Conservation (phyloP, 176 grass and related monocot species). For the Aegilops bicornis region DNA sequence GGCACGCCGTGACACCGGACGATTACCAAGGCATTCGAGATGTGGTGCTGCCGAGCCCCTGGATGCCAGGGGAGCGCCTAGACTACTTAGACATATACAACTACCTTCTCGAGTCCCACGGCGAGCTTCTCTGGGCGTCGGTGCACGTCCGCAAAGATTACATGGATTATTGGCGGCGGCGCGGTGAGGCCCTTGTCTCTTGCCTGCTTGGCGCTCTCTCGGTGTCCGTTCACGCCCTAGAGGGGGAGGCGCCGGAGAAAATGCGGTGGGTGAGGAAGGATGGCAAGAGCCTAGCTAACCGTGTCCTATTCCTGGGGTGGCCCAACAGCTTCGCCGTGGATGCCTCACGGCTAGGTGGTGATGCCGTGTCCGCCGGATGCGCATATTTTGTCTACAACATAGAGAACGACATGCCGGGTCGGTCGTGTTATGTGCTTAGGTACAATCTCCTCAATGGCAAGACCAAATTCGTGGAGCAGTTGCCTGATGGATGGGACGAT, state of each 20-base stretch:
- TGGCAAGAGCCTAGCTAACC: neutral
- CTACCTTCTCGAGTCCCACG: no score
- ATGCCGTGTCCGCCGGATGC: neutral
- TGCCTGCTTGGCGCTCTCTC: neutral
- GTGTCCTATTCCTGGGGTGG: neutral
- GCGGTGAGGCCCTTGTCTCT: neutral
- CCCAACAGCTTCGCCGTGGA: neutral
- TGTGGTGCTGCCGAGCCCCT: no score
- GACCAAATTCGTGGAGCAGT: neutral
- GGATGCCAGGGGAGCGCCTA: no score
- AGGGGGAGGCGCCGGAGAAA: neutral
- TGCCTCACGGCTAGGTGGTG: neutral
- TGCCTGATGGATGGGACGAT: neutral
- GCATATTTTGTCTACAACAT: neutral
- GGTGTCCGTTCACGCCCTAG: neutral
- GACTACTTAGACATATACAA: no score
- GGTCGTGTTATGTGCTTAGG: neutral
- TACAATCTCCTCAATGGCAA: neutral
- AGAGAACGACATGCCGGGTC: neutral
- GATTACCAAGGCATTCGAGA: no score
- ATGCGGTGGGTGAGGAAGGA: neutral
- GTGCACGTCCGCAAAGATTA: no score
- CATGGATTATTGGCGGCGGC: accelerated
- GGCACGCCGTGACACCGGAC: no score
- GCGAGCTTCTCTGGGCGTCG: no score